Evolutionary conservation across 108 stramenopile genomes (phyloP).

Genomic region (Nitzschia sp.): DNA sequence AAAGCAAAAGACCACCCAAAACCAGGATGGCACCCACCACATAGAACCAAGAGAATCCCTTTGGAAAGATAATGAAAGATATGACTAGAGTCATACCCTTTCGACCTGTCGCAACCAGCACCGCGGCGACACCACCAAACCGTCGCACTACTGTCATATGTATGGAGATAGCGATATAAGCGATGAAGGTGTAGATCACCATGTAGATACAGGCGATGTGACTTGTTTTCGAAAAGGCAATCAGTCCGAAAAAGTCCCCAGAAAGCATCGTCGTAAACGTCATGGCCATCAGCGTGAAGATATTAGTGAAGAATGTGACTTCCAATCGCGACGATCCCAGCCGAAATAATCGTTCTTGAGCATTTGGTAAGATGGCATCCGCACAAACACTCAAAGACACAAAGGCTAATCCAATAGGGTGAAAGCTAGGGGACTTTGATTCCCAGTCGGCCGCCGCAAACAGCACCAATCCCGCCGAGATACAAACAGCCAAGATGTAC

Average conservation of each 20-base stretch:
- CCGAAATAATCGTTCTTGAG: conserved; percentile 88
- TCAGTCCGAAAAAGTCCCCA: conserved; percentile 83
- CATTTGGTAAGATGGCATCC: conserved; percentile 93
- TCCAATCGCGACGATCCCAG: conserved; percentile 74
- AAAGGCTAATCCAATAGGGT: conserved; percentile 85
- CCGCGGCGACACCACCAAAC: conserved; percentile 93
- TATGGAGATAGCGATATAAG: conserved; percentile 90
- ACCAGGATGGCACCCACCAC: conserved; percentile 86
- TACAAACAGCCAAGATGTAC: conserved; percentile 82
- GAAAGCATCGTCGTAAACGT: conserved; percentile 75
- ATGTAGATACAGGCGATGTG: conserved; percentile 43
- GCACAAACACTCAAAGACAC: conserved; percentile 89
- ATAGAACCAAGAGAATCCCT: conserved; percentile 87
- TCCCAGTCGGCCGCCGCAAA: conserved; percentile 93
- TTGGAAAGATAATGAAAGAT: conserved; percentile 91
- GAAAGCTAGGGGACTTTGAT: conserved; percentile 82
- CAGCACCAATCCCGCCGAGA: conserved; percentile 88
- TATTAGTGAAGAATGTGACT: conserved; percentile 93
- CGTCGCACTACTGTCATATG: conserved; percentile 91
- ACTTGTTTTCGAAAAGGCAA: conserved; percentile 59
- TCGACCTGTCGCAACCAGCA: conserved; percentile 87
- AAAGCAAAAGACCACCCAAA: conserved; percentile 83
- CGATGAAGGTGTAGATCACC: conserved; percentile 80
- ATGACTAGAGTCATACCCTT: conserved; percentile 92
- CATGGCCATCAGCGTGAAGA: conserved; percentile 87